These are phyloP conservation scores for Pestalotiopsis sp. DNA, from an alignment of 2,329 filamentous ascomycete species.

Conservation along the genomic window DNA sequence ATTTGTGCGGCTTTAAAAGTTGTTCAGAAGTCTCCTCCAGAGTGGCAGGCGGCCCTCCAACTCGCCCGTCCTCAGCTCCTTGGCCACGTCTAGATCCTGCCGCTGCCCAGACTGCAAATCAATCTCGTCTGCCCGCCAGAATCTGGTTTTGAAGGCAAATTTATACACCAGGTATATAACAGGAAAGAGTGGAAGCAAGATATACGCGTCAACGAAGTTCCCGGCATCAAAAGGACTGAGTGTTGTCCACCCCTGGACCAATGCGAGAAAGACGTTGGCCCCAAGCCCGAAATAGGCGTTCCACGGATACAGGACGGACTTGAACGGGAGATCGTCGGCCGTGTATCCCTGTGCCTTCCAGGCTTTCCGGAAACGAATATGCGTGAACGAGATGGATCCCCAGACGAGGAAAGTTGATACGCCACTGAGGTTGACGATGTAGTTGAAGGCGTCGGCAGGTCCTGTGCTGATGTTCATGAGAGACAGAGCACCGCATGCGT, in stretches of 20 bases:
- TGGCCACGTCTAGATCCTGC: conserved; percentile 53
- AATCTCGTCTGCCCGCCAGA: conserved; percentile 53
- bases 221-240: conserved; percentile 60
- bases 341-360: conserved; percentile 61
- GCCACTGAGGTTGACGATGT: conserved; percentile 72
- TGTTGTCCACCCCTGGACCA: conserved; percentile 65
- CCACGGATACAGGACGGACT: conserved; percentile 56
- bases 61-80: conserved; percentile 32
- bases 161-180: conserved; percentile 61
- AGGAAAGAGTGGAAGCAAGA: conserved; percentile 61
- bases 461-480: conserved; percentile 75
- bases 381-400: conserved; percentile 70
- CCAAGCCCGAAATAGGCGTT: conserved; percentile 61
- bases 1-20: conserved; percentile 33
- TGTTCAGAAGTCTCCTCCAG: conserved; percentile 48
- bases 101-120: conserved; percentile 60
- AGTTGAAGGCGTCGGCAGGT: conserved; percentile 65
- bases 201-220: conserved; percentile 66
- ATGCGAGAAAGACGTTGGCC: conserved; percentile 60
- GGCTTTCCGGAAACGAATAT: conserved; percentile 71
- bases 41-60: conserved; percentile 29
- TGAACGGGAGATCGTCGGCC: conserved; percentile 57
- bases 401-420: conserved; percentile 75
- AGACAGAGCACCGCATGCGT: conserved; percentile 70
- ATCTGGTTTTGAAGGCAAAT: conserved; percentile 53